Evolutionary conservation across 2,329 filamentous ascomycete genomes (phyloP).

Genomic region (Paraphoma sp.): DNA sequence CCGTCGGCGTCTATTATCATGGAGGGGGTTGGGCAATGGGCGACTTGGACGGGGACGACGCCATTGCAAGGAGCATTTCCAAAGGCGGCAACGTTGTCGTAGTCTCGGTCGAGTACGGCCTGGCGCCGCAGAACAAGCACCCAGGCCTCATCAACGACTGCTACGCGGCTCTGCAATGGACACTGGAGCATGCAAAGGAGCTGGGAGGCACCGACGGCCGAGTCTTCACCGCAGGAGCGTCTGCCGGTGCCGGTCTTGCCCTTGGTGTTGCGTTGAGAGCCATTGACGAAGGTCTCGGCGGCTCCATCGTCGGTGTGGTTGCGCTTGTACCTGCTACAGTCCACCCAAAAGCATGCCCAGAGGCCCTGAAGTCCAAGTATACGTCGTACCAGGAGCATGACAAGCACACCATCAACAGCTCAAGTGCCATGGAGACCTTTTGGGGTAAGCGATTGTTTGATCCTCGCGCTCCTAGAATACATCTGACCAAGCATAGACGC

Average conservation of each 20-base stretch:
- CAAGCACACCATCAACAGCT: constrained; percentile 46
- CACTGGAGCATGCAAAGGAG: constrained; percentile 30
- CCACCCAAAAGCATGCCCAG: constrained; percentile 47
- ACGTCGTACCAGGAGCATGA: constrained; percentile 48
- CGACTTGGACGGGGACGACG: constrained; percentile 43
- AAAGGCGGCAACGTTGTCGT: constrained; percentile 36
- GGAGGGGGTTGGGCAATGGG: constrained; percentile 49
- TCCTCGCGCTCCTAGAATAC: constrained; percentile 23
- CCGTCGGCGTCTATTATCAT: constrained; percentile 45
- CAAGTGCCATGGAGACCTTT: constrained; percentile 43
- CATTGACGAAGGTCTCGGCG: constrained; percentile 44
- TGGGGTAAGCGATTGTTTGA: constrained; percentile 29
- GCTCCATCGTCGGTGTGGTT: constrained; percentile 48
- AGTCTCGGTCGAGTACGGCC: constrained; percentile 46
- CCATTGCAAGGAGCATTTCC: constrained; percentile 30
- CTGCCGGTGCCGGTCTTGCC: constrained; percentile 49
- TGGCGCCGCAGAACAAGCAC: constrained; percentile 44
- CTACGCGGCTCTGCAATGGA: constrained; percentile 42
- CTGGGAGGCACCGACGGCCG: constrained; percentile 34
- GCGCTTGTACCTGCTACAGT: constrained; percentile 47
- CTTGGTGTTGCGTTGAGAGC: constrained; percentile 47
- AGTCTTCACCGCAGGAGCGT: constrained; percentile 46
- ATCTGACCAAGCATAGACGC: constrained; percentile 33
- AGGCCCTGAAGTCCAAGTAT: constrained; percentile 40
- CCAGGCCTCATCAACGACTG: constrained; percentile 46